Conservation (phyloP, 2,329 filamentous ascomycete species). For the Colletotrichum destructivum region DNA sequence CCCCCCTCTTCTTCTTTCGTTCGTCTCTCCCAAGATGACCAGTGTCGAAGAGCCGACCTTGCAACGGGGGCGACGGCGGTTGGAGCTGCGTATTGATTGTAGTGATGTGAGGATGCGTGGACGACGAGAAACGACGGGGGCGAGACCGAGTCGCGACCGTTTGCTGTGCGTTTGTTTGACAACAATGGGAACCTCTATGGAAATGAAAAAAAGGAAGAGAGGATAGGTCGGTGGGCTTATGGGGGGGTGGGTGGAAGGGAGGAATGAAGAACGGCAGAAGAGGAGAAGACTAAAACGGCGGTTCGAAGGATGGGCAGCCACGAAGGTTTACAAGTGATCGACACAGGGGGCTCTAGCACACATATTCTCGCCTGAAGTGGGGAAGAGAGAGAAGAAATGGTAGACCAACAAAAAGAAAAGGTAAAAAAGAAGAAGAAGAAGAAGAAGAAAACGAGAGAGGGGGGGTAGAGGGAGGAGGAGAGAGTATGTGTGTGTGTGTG, state of each 20-base stretch:
- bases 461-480: not conserved
- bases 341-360: conserved; percentile 21
- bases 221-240: too few species aligned
- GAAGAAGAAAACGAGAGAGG: too few species aligned
- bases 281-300: not conserved
- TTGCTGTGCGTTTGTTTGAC: too few species aligned
- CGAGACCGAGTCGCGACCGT: too few species aligned
- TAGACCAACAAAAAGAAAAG: not conserved
- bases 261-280: conserved; percentile 8
- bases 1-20: too few species aligned
- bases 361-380: not conserved
- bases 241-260: not conserved
- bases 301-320: conserved; percentile 6
- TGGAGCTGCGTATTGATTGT: too few species aligned
- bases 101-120: not conserved
- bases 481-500: not conserved
- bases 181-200: not conserved
- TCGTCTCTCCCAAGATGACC: too few species aligned
- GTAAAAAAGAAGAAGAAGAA: not conserved
- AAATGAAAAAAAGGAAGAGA: not conserved
- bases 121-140: not conserved
- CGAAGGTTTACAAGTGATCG: conserved; percentile 13
- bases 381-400: too few species aligned
- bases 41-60: not conserved
- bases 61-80: not conserved